Base-by-base conservation (phyloP, 129 eudicot species). In the Flaveria robusta region DNA sequence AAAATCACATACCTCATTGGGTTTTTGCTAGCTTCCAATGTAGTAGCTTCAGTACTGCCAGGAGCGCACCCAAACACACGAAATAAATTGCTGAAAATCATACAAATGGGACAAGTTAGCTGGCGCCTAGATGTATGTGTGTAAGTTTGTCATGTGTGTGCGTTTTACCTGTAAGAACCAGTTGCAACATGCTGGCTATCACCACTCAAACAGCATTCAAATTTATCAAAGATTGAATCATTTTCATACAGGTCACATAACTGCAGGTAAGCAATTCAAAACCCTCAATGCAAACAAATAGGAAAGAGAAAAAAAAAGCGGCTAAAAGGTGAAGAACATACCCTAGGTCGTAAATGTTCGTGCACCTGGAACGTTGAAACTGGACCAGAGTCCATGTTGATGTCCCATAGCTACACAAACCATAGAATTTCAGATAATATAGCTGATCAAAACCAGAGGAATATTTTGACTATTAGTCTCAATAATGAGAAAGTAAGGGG, bases 141-240 rank as follows among this genome's bases (percentile, higher is more conserved):
- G 9, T 27, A 34, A 6, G 19, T n/a, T 1, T 14, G 45, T 1
- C 14, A 1, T 58, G 11, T 26, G 67, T 31, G 43, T 27, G 42
- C 1, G 41, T 12, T 12, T 12, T 63, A 86, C 97, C 97, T 91
- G 86, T 91, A 91, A 81, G 97, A 91, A 75, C 97, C 94, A 46
- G 97, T 91, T 70, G 94, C 91, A 31, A 88, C 87, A 42, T 90
- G 88, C 74, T 19, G 84, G 71, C 97, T 91, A 85, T 91, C 97
- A 55, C 97, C 97, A 74, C 97, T 91, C 78, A 91, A 71, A 81
- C 95, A 91, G 65, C 97, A 91, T 70, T 91, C 97, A 72, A 91
- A 91, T 77, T 91, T 91, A 74, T 91, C 95, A 64, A 91, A 91
- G 50, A 91, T 91, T 59, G 97, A 68, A 45, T 68, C 73, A 23